A percentile compares a stretch with the other conserved stretches of the same genome.
phyloP scores from a whole-genome alignment of 495 filamentous ascomycete species.

The Pseudomonodictys pantanalensis region DNA sequence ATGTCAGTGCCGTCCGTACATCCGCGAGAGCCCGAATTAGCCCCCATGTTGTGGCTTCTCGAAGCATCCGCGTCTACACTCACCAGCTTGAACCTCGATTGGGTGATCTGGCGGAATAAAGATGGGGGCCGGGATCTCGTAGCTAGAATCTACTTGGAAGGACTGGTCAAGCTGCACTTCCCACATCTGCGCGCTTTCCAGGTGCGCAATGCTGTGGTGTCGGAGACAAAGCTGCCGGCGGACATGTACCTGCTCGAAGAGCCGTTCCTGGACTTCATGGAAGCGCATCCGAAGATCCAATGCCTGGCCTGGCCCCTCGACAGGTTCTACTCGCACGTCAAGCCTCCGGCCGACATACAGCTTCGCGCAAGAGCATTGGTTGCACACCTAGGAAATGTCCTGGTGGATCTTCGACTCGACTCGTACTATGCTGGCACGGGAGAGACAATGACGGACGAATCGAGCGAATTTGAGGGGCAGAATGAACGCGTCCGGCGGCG shows the following conservation, averaged over 20 bases:
- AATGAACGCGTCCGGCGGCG: constrained; percentile 26
- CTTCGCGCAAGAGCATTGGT: constrained; percentile 29
- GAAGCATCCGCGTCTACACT: constrained; percentile 23
- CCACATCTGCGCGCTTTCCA: constrained; percentile 38
- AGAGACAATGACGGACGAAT: constrained; percentile 33
- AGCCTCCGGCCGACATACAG: not conserved
- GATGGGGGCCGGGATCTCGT: not conserved
- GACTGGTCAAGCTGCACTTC: constrained; percentile 27
- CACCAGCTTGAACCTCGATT: constrained; percentile 38
- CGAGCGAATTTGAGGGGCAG: not conserved
- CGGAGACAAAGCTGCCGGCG: constrained; percentile 17
- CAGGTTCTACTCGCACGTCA: constrained; percentile 33
- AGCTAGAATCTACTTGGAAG: constrained; percentile 1
- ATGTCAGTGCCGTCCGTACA: not conserved
- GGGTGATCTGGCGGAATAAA: constrained; percentile 27
- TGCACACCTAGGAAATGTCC: constrained; percentile 26
- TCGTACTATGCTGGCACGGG: constrained; percentile 23
- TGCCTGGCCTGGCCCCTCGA: constrained; percentile 40
- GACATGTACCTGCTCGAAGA: constrained; percentile 34
- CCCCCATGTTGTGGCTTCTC: constrained; percentile 7
- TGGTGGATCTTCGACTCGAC: constrained; percentile 38
- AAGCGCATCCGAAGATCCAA: constrained; percentile 36
- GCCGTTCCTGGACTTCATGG: constrained; percentile 37
- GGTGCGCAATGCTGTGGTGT: constrained; percentile 35
- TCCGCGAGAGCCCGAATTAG: not conserved